Base-by-base conservation (phyloP, 164 flowering plant genomes). In the Macadamia tetraphylla region DNA sequence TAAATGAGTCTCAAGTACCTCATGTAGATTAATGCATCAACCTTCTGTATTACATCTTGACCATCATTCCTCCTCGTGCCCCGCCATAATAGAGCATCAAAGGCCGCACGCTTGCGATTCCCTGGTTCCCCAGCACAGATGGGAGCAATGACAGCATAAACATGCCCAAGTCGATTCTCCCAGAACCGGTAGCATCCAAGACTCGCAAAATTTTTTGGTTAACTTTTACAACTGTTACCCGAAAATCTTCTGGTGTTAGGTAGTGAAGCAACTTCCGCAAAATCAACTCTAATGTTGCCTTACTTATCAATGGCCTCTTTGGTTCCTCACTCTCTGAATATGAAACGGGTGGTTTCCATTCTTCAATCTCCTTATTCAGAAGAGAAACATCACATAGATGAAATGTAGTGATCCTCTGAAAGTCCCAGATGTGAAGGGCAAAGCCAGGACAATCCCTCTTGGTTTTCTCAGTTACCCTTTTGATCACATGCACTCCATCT, bases 121-220 rank as follows among this genome's bases (percentile, higher is more conserved):
- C 90, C 98, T 0, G 82, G 71, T 30, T 86, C 31, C 9, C 99
- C 98, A 59, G 83, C 67, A 63, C 98, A 94, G 13, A 94, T 76
- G 55, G 98, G 97, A 18, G 99, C 91, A 62, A 95, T 74, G 64
- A 95, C 62, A 23, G 98, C 97, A 75, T 75, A 95, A 95, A 88
- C 89, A 90, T 85, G 57, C 98, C 97, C 78, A 95, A 67, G 73
- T 95, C 99, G 29, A 94, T 86, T 75, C 97, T 82, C 17, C 96
- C 94, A 1, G 91, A 81, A 51, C 91, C 96, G 1, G 85, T 64
- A 14, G 76, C 87, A 69, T 94, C 99, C 80, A 94, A 67, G 11
- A 85, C 81, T 58, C 85, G 80, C 29, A 94, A 81, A 35, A 94
- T 81, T 62, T 83, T 86, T 87, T 88, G 91, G 58, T 94, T 92